These are phyloP conservation scores for Fusarium sp. DNA, from an alignment of 2,329 filamentous ascomycete species.

Conservation along the genomic window DNA sequence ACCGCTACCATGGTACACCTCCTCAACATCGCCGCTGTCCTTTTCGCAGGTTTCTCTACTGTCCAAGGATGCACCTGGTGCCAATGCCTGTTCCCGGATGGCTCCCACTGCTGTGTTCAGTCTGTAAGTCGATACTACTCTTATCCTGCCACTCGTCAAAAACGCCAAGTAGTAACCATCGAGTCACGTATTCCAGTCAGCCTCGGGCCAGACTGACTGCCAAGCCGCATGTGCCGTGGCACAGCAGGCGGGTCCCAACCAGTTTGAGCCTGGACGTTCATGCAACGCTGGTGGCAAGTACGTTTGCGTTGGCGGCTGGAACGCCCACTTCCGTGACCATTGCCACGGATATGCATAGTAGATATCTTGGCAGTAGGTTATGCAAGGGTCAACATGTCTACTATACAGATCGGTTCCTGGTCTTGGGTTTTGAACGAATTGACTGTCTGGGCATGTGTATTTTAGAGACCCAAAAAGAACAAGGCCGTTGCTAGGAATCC, in stretches of 20 bases:
- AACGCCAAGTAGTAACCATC: neutral
- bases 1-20: neutral
- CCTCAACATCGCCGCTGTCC: neutral
- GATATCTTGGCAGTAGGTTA: neutral
- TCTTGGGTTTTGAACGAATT: too few species aligned
- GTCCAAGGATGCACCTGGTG: neutral
- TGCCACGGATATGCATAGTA: neutral
- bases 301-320: neutral
- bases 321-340: neutral
- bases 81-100: neutral
- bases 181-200: too few species aligned
- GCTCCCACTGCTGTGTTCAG: conserved; percentile 2
- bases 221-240: neutral
- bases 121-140: neutral
- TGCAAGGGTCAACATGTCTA: too few species aligned
- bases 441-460: too few species aligned
- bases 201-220: neutral
- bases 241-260: neutral
- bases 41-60: neutral
- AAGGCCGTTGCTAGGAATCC: neutral
- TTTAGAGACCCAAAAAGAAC: neutral
- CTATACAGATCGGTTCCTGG: too few species aligned
- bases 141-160: neutral
- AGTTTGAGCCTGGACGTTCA: neutral
- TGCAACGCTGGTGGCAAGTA: neutral